These are phyloP conservation scores for Aspergillus sp. DNA, from an alignment of 2,329 filamentous ascomycete species.

Conservation along the genomic window DNA sequence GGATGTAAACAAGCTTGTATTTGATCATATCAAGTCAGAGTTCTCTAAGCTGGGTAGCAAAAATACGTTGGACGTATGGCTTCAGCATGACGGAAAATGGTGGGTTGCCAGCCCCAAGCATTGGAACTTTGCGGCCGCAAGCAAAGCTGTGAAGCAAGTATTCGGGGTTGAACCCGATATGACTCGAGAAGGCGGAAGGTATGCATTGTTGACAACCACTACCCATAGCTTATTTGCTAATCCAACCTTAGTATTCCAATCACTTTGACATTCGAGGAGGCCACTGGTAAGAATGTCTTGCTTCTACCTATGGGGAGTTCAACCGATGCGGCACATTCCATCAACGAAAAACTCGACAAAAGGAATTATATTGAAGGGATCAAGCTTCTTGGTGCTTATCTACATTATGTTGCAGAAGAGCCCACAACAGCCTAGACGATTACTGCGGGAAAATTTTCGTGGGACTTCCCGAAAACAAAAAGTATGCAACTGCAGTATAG, in stretches of 20 bases:
- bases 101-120: slow-evolving; percentile 97
- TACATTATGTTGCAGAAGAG: slow-evolving; percentile 95
- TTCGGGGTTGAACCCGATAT: slow-evolving; percentile 93
- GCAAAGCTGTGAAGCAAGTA: slow-evolving; percentile 93
- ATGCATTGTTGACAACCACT: slow-evolving; percentile 31
- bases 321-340: slow-evolving; percentile 93
- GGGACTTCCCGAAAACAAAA: not conserved
- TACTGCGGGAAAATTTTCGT: not conserved
- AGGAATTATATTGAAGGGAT: slow-evolving; percentile 98
- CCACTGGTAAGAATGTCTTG: slow-evolving; percentile 95
- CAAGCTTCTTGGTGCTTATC: slow-evolving; percentile 89
- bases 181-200: slow-evolving; percentile 91
- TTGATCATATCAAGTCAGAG: slow-evolving; percentile 76
- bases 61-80: slow-evolving; percentile 79
- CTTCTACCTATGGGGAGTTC: slow-evolving; percentile 96
- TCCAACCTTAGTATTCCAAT: slow-evolving; percentile 77
- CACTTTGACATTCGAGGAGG: slow-evolving; percentile 94
- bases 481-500: not conserved
- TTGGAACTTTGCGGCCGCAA: slow-evolving; percentile 96
- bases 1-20: slow-evolving; percentile 81
- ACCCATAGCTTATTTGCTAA: slow-evolving; percentile 21
- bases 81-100: slow-evolving; percentile 95
- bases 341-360: slow-evolving; percentile 98
- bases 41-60: slow-evolving; percentile 89
- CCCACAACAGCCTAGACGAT: slow-evolving; percentile 44